Evolutionary conservation across 352 stramenopile species (phyloP).

Genomic region (Stephanocyclus meneghinianus): DNA sequence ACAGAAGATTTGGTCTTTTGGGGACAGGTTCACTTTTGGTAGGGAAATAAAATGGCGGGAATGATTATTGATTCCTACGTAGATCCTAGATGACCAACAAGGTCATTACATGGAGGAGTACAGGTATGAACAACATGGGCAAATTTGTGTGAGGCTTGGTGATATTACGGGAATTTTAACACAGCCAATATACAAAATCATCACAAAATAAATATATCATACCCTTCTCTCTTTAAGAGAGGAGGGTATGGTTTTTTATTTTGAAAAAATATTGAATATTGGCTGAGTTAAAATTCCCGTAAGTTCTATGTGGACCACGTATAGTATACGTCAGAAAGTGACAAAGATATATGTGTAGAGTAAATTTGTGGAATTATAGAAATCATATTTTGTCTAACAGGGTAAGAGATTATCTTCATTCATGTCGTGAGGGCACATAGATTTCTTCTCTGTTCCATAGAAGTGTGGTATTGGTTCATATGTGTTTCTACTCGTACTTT

Average conservation of each 20-base stretch:
- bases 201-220: background rate
- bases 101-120: background rate
- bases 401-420: too few relatives aligned
- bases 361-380: too few relatives aligned
- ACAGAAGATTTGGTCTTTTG: too few relatives aligned
- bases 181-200: background rate
- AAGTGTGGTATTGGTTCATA: too few relatives aligned
- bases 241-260: background rate
- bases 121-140: background rate
- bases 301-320: too few relatives aligned
- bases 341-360: too few relatives aligned
- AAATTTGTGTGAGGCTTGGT: background rate
- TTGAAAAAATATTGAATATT: constrained; percentile 2
- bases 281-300: background rate
- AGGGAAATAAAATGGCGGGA: background rate
- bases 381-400: too few relatives aligned
- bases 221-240: background rate
- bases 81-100: background rate
- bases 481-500: too few relatives aligned
- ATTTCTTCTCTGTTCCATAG: too few relatives aligned
- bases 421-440: too few relatives aligned
- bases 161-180: background rate
- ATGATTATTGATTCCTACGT: background rate
- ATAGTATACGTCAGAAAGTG: too few relatives aligned
- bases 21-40: background rate